Percentiles rank a stretch among this genome's conserved stretches.
Evolutionary conservation across 1,139 yeast species (phyloP).

Genomic region (Pichia sorboxylosa): DNA sequence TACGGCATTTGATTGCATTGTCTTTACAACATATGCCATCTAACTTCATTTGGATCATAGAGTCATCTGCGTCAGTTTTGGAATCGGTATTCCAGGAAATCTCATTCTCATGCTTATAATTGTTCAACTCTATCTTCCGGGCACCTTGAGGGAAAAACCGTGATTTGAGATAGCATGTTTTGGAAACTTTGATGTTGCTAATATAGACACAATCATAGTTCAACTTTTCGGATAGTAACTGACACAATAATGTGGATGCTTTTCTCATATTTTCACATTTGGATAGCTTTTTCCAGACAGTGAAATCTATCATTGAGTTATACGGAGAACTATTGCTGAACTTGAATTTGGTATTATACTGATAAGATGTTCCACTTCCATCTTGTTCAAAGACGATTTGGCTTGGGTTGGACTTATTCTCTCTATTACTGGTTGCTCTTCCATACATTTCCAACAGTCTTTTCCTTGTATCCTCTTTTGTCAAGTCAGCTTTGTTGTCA

Average conservation of each 20-base stretch:
- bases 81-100: not conserved
- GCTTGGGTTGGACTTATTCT: too few species aligned
- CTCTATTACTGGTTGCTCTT: conserved; percentile 38
- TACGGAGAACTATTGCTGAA: conserved; percentile 26
- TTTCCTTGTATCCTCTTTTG: not conserved
- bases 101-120: conserved; percentile 23
- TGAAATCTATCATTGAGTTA: conserved; percentile 17
- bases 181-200: conserved; percentile 41
- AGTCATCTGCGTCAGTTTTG: not conserved
- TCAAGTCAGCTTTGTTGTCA: not conserved
- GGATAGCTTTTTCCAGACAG: conserved; percentile 31
- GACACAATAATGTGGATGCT: conserved; percentile 34
- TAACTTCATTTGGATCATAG: conserved; percentile 31
- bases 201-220: conserved; percentile 37
- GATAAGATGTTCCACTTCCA: conserved; percentile 50
- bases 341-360: conserved; percentile 34
- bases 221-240: conserved; percentile 27
- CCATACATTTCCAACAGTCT: conserved; percentile 23
- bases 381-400: conserved; percentile 43
- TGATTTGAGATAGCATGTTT: conserved; percentile 18
- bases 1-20: conserved; percentile 7
- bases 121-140: conserved; percentile 33
- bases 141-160: conserved; percentile 31
- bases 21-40: conserved; percentile 36
- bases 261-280: conserved; percentile 31